Base-by-base conservation (phyloP, 2,329 filamentous ascomycete species). In the Botryotinia calthae region DNA sequence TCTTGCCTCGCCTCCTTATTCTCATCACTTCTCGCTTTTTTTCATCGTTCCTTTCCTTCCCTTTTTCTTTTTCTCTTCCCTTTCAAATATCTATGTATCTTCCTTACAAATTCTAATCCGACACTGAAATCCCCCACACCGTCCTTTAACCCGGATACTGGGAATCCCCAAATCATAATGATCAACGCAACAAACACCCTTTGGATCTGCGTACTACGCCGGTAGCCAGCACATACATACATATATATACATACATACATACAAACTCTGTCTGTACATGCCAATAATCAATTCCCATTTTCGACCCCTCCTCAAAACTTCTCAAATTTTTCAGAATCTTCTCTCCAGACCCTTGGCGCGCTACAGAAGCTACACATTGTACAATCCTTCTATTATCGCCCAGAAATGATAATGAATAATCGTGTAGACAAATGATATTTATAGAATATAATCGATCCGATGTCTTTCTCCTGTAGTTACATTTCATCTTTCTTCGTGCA, bases 191-290 rank as follows among this genome's bases (percentile, higher is more conserved):
- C 46, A 40, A 54, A 28, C 46, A 40, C 34, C 34, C 28, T 46
- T 48, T 44, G 9, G 28, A 65, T 34, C 64, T 66, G 46, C 34
- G 64, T 66, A 66, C 34, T n/a, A 54, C 64, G 7, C 34, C 46
- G 46, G 64, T n/a, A 67, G 46, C 46, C 64, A 69, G 34, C 66
- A 59, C 37, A 69, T 69, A 69, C 51, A 56, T 68, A 68, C 46
- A 51, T 54, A 67, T 54, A 67, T 8, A 51, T 66, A 51, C 22
- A 66, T 42, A 54, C 14, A 67, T 67, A 67, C 31, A 67, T 54
- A 67, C 44, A 48, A 54, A 40, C 37, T 16, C 22, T 25, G 22
- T 37, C 12, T 61, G 34, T n/a, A 61, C 34, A n/a, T 22, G 2
- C 34, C 22, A 25, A 22, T 42, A 22, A 20, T 25, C 37, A 28